Conservation (phyloP, 306 rosid species). For the Nissolia schottii region DNA sequence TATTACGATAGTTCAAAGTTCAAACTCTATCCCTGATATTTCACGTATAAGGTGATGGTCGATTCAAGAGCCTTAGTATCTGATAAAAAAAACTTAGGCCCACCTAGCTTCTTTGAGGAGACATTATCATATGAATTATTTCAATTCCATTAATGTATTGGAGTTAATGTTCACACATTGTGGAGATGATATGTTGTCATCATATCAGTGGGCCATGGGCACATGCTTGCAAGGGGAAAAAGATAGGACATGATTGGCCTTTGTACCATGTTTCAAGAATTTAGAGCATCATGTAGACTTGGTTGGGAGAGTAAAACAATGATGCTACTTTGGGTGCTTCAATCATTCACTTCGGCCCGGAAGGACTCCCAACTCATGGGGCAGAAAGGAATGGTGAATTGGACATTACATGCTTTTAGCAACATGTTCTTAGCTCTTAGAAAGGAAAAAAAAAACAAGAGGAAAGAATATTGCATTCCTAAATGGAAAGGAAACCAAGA, state of each 20-base stretch:
- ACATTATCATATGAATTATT: slow-evolving; percentile 32
- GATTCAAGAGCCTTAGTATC: background rate
- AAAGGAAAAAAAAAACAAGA: background rate
- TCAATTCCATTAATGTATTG: slow-evolving; percentile 14
- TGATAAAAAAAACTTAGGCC: slow-evolving; percentile 1
- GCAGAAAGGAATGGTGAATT: background rate
- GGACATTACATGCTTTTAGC: slow-evolving; percentile 15
- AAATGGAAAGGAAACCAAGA: too few relatives aligned
- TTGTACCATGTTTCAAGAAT: slow-evolving; percentile 35
- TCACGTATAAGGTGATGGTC: slow-evolving; percentile 20
- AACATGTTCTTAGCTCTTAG: background rate
- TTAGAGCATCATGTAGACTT: slow-evolving; percentile 28
- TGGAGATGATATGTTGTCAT: slow-evolving; percentile 12
- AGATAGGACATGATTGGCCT: slow-evolving; percentile 11
- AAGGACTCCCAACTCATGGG: slow-evolving; percentile 13
- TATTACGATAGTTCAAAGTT: background rate
- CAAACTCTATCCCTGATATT: background rate
- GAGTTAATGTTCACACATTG: slow-evolving; percentile 9
- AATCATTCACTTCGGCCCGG: slow-evolving; percentile 14
- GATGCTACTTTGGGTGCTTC: slow-evolving; percentile 27
- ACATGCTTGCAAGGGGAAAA: slow-evolving; percentile 37
- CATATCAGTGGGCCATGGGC: slow-evolving; percentile 36
- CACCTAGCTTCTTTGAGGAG: slow-evolving; percentile 14
- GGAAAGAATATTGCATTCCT: background rate
- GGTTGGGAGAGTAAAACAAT: slow-evolving; percentile 18